Conservation (phyloP, 495 filamentous ascomycete species). For the Neurospora discreta region DNA sequence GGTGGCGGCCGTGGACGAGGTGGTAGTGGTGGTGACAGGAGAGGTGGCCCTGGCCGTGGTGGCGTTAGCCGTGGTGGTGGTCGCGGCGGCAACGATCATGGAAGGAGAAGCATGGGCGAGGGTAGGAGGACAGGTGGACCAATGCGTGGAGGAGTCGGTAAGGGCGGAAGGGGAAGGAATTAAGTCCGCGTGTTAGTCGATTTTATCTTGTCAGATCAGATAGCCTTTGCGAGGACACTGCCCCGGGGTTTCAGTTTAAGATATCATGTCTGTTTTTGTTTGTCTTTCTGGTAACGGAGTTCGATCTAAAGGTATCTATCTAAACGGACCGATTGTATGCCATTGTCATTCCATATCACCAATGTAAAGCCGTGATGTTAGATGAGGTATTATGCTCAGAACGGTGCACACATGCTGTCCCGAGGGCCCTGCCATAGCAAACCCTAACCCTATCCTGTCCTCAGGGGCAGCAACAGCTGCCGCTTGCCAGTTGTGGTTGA, state of each 20-base stretch:
- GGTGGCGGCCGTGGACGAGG: slow-evolving; percentile 5
- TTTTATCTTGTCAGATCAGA: not conserved
- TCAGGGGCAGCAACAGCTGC: not conserved
- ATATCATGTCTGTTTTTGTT: not conserved
- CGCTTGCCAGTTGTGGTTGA: not conserved
- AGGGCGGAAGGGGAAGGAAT: not conserved
- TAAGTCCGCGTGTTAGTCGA: not conserved
- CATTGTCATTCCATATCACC: not conserved
- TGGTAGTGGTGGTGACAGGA: slow-evolving; percentile 2
- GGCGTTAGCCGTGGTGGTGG: slow-evolving; percentile 1
- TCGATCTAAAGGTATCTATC: not conserved
- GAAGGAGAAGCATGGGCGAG: not conserved
- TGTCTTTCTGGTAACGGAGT: not conserved
- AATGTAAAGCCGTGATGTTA: not conserved
- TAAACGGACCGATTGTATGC: not conserved
- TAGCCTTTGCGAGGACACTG: not conserved
- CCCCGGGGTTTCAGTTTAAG: not conserved
- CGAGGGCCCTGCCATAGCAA: not conserved
- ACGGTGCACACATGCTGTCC: not conserved
- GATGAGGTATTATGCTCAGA: not conserved
- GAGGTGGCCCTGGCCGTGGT: slow-evolving; percentile 4
- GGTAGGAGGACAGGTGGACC: not conserved
- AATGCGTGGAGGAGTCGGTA: not conserved
- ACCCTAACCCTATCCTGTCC: not conserved
- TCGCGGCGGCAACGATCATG: slow-evolving; percentile 6